Percentiles rank a stretch among this genome's conserved stretches.
These are phyloP conservation scores for Teunomyces pallodes DNA, from an alignment of 805 yeast species.

Conservation along the genomic window DNA sequence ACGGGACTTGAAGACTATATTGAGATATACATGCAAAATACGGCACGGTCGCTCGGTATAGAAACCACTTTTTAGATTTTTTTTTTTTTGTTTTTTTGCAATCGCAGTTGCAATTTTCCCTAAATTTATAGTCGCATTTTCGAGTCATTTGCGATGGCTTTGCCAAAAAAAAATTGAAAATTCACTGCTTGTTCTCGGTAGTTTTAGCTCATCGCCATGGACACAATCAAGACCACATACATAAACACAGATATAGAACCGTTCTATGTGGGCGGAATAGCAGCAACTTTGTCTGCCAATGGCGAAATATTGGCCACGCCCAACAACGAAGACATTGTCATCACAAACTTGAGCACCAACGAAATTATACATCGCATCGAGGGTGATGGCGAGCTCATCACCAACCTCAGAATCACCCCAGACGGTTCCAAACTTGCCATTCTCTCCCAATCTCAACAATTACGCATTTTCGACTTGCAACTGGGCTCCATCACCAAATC, in stretches of 20 bases:
- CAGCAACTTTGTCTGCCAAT: conserved; percentile 64
- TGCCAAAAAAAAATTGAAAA: conserved; percentile 9
- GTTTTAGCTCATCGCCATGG: conserved; percentile 8
- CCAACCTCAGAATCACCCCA: conserved; percentile 73
- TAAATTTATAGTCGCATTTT: neutral
- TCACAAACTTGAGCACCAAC: conserved; percentile 63
- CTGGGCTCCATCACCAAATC: conserved; percentile 42
- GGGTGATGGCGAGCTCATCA: conserved; percentile 82
- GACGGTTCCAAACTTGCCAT: conserved; percentile 69
- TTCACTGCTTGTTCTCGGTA: neutral
- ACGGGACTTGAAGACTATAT: conserved; percentile 45
- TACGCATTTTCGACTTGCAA: conserved; percentile 59
- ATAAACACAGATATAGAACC: conserved; percentile 62
- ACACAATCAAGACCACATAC: conserved; percentile 39
- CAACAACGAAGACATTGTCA: conserved; percentile 68
- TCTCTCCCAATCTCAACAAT: conserved; percentile 79
- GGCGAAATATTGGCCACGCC: conserved; percentile 68
- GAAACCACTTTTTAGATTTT: conserved; percentile 14
- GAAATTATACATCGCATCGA: conserved; percentile 58
- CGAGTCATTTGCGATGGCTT: conserved; percentile 8
- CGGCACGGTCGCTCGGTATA: conserved; percentile 44
- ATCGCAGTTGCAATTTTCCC: neutral
- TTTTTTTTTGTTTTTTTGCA: neutral
- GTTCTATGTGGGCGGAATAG: conserved; percentile 81
- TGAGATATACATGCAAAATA: conserved; percentile 41